Evolutionary conservation across 1,284 basidiomycete species (phyloP), one percentile per base, ranked within the genome.

Genomic region (Mycosarcoma maydis): DNA sequence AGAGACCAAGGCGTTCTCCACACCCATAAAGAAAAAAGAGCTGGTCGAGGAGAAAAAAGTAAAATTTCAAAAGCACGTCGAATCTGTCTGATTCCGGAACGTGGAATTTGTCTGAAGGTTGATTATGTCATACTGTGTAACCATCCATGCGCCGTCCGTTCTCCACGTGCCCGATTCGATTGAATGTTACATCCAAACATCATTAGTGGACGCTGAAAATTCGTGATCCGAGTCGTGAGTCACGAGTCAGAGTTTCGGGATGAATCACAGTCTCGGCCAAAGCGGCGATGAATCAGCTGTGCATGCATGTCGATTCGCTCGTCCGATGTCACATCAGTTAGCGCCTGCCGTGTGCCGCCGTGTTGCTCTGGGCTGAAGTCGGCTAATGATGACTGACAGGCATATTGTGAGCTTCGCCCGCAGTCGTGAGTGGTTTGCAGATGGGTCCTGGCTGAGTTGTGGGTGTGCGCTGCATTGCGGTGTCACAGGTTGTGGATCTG

Each of bases 221-320:
- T n/a, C n/a, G n/a, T n/a, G n/a, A n/a, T n/a, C n/a, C n/a, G n/a
- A n/a, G n/a, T n/a, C n/a, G n/a, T n/a, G n/a, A n/a, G n/a, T n/a
- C n/a, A n/a, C n/a, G n/a, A n/a, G n/a, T n/a, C n/a, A n/a, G n/a
- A n/a, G n/a, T n/a, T n/a, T n/a, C n/a, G n/a, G n/a, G n/a, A n/a
- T n/a, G n/a, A n/a, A n/a, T n/a, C n/a, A n/a, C n/a, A n/a, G n/a
- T n/a, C n/a, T n/a, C 41, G 45, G 46, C 22, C 6, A 41, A 43
- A 9, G 42, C 46, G 47, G 43, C 13, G 43, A 56, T 62, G 60
- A 64, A 44, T 64, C 60, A 64, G 48, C 60, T 19, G 17, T 41
- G 53, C 60, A 62, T 56, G 60, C 37, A 30, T 6, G 32, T n/a
- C 11, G 16, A 14, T n/a, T 26, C 4, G n/a, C n/a, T n/a, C 39